A percentile compares a stretch with the other conserved stretches of the same genome.
phyloP scores from a whole-genome alignment of 148 eudicot species.

The Nepenthes gracilis region DNA sequence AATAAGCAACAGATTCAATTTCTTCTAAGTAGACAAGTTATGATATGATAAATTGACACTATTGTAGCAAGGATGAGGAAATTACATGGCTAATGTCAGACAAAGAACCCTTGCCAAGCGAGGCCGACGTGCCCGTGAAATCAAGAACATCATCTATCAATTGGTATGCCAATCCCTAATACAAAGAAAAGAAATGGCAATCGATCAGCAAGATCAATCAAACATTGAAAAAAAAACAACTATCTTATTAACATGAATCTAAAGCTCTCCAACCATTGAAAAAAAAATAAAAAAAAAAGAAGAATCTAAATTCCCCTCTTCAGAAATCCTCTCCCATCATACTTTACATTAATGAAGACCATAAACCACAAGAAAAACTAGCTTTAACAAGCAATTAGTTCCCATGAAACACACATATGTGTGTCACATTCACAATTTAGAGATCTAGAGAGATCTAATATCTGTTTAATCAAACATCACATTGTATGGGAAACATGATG shows the following conservation, averaged over 20 bases:
- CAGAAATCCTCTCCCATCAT: neutral
- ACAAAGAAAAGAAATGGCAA: slow-evolving; percentile 6
- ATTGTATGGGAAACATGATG: no score
- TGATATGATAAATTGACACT: no score
- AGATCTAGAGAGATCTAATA: no score
- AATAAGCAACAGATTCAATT: no score
- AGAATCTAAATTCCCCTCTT: no score
- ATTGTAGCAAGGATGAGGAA: neutral
- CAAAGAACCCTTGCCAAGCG: slow-evolving; percentile 92
- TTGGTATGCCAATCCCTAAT: slow-evolving; percentile 89
- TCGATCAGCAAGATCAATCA: slow-evolving; percentile 6
- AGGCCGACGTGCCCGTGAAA: slow-evolving; percentile 85
- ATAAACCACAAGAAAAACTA: neutral
- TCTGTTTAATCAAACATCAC: no score
- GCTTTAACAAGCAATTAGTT: neutral
- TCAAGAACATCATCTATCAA: slow-evolving; percentile 88
- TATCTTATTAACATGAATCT: no score
- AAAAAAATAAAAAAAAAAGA: no score
- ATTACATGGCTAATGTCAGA: slow-evolving; percentile 89
- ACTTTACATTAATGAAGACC: neutral
- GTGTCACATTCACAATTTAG: no score
- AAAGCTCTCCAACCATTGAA: no score
- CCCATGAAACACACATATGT: neutral
- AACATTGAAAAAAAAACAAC: no score
- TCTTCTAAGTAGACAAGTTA: no score